Base-by-base conservation (phyloP, 495 filamentous ascomycete genomes). In the Lophium mytilinum region DNA sequence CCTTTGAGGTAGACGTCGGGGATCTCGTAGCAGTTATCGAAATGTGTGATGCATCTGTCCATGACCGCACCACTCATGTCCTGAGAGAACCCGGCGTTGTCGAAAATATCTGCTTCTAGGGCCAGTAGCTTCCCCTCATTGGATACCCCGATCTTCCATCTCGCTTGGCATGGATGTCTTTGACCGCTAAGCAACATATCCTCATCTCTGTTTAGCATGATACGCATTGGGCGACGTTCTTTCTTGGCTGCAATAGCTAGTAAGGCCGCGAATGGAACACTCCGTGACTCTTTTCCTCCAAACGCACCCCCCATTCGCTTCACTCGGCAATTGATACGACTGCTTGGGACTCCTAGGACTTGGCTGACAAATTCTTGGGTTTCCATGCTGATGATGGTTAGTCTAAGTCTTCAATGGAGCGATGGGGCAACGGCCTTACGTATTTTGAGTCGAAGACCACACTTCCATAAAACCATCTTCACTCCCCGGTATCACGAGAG, bases 131-230 rank as follows among this genome's bases (percentile, higher is more conserved):
- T 71, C 8, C 72, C 72, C 17, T 73, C 70, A 14, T 66, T 68
- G 4, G 69, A 68, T 18, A 69, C 56, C n/a, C 72, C 72, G 9
- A 75, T 69, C 52, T 71, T 75, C 72, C 72, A 75, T 8, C 67
- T 68, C 8, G 66, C 62, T 40, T 72, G 72, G 19, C 73, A 60
- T 6, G 72, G 72, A 64, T 75, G 70, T 34, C 72, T 51, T 47
- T 75, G 72, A 5, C 57, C 63, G 10, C 52, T 66, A 40, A 69
- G 72, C 55, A 65, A 68, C 72, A 75, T 75, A 49, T 75, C 72
- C 42, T 75, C 72, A 43, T 75, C 72, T 40, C 72, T 61, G 42
- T 71, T 75, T 9, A 75, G 58, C 72, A 75, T 75, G 15, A 70
- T 59, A n/a, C 72, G 60, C 46, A 71, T 65, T 7, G 72, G 72